Evolutionary conservation across 2,329 filamentous ascomycete genomes (phyloP), one percentile per base, ranked within the genome.

Genomic region (Ophiocordyceps robertsii): DNA sequence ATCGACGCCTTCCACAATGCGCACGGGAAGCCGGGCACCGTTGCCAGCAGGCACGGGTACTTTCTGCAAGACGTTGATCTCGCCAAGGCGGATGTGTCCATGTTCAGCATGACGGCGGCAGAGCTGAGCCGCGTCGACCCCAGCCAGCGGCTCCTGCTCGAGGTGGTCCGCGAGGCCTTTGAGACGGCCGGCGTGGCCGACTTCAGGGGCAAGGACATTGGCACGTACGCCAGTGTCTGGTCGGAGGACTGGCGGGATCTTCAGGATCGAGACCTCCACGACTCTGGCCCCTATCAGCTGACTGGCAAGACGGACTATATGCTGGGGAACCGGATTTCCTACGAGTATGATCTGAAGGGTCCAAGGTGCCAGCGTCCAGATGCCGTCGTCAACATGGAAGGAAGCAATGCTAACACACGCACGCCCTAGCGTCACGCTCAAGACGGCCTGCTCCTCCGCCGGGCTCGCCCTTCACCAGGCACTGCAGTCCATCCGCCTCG

Each of bases 61-160:
- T 56, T 53, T 39, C 45, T 59, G 0, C 42, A 54, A 27, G 45
- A 53, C 11, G 44, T 35, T 6, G 32, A 43, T 12, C 45, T 52
- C 7, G 48, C 53, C 12, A 35, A 30, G 3, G 45, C 56, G 21
- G 56, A 56, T 38, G 46, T 53, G 4, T 44, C 49, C 1, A 46
- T 55, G 13, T 59, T 59, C 45, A 44, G 44, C 11, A 47, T 59
- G 40, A 46, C 44, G 1, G 43, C 42, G 7, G 43, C 41, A 2
- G 57, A 64, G 43, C 47, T 56, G 10, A 53, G 57, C 40, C 42
- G 44, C 4, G 30, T 48, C 32, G 60, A 64, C 32, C 59, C 60
- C 1, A 55, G 58, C 29, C 60, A 60, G 38, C 45, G 58, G 2
- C 46, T 55, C 10, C 40, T 58, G 3, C 44, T 60, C 1, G 55